Base-by-base conservation (phyloP, 768 basidiomycete genomes). In the Boletus coccyginus region DNA sequence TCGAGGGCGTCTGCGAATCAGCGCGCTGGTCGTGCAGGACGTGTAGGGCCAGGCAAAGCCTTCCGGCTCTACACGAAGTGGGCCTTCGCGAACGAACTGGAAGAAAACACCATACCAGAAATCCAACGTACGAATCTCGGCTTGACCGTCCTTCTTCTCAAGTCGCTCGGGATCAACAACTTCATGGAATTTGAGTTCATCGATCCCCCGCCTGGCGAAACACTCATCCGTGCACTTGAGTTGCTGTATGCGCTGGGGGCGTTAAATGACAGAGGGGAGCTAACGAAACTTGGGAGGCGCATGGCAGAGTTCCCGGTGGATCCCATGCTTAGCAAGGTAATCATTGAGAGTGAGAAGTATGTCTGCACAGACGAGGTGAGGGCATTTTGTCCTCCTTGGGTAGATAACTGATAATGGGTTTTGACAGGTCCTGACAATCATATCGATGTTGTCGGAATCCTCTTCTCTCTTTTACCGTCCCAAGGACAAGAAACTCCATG, bases 291-390 rank as follows among this genome's bases (percentile, higher is more conserved):
- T 36, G 97, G 97, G 2, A 81, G 97, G 56, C 77, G 95, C 52
- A 98, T 99, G 97, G 95, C 96, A 1, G 97, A 99, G 70, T 98
- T 99, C 74, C 97, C 94, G 11, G 94, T 98, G 19, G 97, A 99
- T 66, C 97, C 97, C 8, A 97, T 97, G 90, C 74, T 99, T 63
- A 93, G 91, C 24, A 98, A 98, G 73, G 87, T 89, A 7, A 96
- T 99, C 69, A 94, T 99, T 58, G 89, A 92, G 44, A 97, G 94
- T 68, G 97, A 98, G 70, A 82, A 89, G 54, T 98, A 93, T 71
- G 78, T 81, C 13, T 98, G 96, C 71, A 98, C 96, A 5, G 96
- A 99, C 66, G 97, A 98, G 82, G 94, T 93, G 68, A 60, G 82
- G 3, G n/a, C 13, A 46, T 4, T 49, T 32, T 39, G 32, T 40